These are phyloP conservation scores for Curvularia eragrostidis DNA, from an alignment of 2,329 filamentous ascomycete genomes.

Conservation along the genomic window DNA sequence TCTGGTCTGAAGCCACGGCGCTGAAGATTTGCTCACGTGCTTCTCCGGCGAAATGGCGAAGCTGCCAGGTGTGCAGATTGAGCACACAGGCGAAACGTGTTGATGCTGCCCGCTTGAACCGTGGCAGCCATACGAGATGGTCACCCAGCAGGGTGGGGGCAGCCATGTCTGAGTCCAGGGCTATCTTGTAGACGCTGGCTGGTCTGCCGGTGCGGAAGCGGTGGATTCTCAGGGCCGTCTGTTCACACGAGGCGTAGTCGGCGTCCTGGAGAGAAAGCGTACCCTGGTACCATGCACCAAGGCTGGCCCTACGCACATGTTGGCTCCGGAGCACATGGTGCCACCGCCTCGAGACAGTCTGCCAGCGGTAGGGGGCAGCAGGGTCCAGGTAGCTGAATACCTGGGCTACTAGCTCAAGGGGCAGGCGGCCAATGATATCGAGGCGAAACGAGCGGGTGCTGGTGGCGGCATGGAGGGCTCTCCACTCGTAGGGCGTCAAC, in stretches of 20 bases:
- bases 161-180: neutral
- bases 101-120: no score
- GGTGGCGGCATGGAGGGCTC: constrained; percentile 28
- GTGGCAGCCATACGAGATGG: constrained; percentile 13
- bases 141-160: neutral
- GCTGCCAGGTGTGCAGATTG: constrained; percentile 33
- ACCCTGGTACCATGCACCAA: constrained; percentile 34
- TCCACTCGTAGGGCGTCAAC: constrained; percentile 43
- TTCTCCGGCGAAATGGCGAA: constrained; percentile 18
- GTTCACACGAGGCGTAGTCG: constrained; percentile 24
- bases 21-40: constrained; percentile 32
- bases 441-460: constrained; percentile 32
- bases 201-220: constrained; percentile 33
- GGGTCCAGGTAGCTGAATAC: constrained; percentile 47
- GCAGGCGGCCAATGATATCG: constrained; percentile 48
- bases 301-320: constrained; percentile 26
- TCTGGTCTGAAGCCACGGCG: constrained; percentile 29
- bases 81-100: constrained; percentile 24
- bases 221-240: constrained; percentile 34
- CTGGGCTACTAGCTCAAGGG: constrained; percentile 47
- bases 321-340: constrained; percentile 33
- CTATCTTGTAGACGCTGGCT: constrained; percentile 8
- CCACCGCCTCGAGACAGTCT: constrained; percentile 47
- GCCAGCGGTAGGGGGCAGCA: constrained; percentile 37
- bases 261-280: constrained; percentile 19